Percentiles rank a stretch among this genome's conserved stretches.
Conservation (phyloP, 345 rosid genomes). For the Lepidium sativum region DNA sequence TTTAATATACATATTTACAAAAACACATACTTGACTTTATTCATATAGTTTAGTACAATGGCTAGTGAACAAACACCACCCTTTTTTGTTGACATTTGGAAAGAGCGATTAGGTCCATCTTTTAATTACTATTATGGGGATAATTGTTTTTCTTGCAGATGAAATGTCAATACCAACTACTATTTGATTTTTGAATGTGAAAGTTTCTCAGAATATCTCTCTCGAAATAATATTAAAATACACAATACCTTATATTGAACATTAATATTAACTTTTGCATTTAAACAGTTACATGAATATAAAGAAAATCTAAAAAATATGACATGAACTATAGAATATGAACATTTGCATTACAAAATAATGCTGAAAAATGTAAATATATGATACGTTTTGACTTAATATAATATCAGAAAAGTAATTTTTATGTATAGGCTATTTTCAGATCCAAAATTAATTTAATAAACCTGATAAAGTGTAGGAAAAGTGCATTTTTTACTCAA, state of each 20-base stretch:
- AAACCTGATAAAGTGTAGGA: not conserved
- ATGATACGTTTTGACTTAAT: not conserved
- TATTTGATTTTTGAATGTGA: not conserved
- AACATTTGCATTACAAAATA: not conserved
- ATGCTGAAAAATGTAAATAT: not conserved
- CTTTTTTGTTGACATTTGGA: conserved; percentile 16
- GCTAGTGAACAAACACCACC: conserved; percentile 28
- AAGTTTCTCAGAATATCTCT: not conserved
- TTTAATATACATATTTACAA: too few relatives aligned
- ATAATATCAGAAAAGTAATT: not conserved
- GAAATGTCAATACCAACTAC: conserved; percentile 24
- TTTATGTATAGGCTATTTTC: not conserved
- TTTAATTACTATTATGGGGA: not conserved
- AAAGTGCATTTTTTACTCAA: not conserved
- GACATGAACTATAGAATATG: not conserved
- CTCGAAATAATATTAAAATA: not conserved
- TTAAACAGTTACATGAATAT: not conserved
- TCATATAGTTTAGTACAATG: conserved; percentile 3
- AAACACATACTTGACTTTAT: not conserved
- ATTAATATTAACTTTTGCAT: too few relatives aligned
- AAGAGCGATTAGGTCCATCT: not conserved
- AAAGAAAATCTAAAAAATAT: not conserved
- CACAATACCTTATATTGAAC: not conserved
- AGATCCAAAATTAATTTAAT: not conserved
- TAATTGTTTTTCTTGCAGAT: not conserved